Evolutionary conservation across 768 basidiomycete species (phyloP).

Genomic region (Phallus indusiatus): DNA sequence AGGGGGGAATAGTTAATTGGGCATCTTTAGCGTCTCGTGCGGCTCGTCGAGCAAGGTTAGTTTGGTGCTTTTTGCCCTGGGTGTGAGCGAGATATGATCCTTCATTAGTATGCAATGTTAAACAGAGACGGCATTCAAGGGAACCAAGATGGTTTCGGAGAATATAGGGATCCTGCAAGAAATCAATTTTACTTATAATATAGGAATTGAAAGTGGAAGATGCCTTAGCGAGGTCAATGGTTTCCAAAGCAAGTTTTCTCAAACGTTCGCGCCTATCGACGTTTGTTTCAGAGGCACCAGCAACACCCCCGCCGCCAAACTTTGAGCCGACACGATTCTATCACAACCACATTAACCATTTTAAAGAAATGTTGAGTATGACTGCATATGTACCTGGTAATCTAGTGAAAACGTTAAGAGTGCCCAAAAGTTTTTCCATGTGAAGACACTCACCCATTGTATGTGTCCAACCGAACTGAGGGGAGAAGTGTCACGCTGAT

Average conservation of each 20-base stretch:
- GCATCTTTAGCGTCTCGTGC: constrained; percentile 96
- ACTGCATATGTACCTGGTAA: not conserved
- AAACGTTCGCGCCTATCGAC: constrained; percentile 92
- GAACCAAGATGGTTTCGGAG: constrained; percentile 97
- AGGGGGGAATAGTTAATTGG: constrained; percentile 78
- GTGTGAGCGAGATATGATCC: constrained; percentile 98
- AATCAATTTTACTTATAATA: not conserved
- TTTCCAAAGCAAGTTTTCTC: constrained; percentile 91
- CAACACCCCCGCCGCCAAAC: constrained; percentile 93
- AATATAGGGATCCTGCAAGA: constrained; percentile 84
- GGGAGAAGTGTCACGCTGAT: not conserved
- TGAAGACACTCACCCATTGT: not conserved
- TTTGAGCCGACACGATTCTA: constrained; percentile 94
- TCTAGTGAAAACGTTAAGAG: not conserved
- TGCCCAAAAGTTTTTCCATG: not conserved
- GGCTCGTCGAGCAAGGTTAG: constrained; percentile 92
- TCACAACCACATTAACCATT: not conserved
- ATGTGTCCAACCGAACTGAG: not conserved
- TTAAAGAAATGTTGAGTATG: not conserved
- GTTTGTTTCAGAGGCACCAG: constrained; percentile 90
- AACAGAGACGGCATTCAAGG: constrained; percentile 93
- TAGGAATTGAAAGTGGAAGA: constrained; percentile 12
- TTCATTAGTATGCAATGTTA: constrained; percentile 99
- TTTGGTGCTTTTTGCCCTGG: constrained; percentile 99
- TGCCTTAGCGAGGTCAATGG: constrained; percentile 96